A percentile compares a stretch with the other conserved stretches of the same genome.
phyloP scores from a whole-genome alignment of 192 early-diverging fungal genomes.

The Podila verticillata region DNA sequence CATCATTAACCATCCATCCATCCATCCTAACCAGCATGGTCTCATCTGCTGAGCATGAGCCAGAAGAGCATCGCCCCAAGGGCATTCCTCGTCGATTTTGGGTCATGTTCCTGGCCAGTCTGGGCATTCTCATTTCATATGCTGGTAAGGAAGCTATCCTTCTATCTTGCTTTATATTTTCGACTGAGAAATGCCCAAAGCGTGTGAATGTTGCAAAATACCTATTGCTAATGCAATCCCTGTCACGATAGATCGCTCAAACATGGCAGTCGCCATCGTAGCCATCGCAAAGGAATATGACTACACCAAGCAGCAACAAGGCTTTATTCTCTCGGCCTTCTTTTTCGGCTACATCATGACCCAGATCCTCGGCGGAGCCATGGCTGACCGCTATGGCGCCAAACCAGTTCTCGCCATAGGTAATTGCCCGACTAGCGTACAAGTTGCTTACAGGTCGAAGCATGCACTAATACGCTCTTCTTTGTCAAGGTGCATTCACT shows the following conservation, averaged over 20 bases:
- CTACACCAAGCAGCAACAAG: constrained; percentile 37
- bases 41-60: neutral
- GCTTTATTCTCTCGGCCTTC: constrained; percentile 44
- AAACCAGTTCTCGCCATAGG: constrained; percentile 45
- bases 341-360: constrained; percentile 51
- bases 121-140: constrained; percentile 43
- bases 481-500: constrained; percentile 24
- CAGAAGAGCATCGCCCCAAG: neutral
- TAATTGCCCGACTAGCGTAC: constrained; percentile 1
- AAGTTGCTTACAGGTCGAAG: neutral
- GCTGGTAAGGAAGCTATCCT: constrained; percentile 12
- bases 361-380: constrained; percentile 43
- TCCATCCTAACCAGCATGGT: constrained; percentile 1
- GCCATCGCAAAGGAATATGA: constrained; percentile 43
- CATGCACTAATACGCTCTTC: neutral
- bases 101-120: constrained; percentile 22
- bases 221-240: neutral
- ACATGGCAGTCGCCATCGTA: constrained; percentile 53
- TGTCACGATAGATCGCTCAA: constrained; percentile 41
- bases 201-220: neutral
- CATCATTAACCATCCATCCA: neutral
- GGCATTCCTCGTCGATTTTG: constrained; percentile 36
- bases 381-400: constrained; percentile 52
- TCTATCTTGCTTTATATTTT: too few relatives aligned
- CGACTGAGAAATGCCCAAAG: neutral